phyloP scores from a whole-genome alignment of 1,284 basidiomycete species.

The Leccinum variabile region DNA sequence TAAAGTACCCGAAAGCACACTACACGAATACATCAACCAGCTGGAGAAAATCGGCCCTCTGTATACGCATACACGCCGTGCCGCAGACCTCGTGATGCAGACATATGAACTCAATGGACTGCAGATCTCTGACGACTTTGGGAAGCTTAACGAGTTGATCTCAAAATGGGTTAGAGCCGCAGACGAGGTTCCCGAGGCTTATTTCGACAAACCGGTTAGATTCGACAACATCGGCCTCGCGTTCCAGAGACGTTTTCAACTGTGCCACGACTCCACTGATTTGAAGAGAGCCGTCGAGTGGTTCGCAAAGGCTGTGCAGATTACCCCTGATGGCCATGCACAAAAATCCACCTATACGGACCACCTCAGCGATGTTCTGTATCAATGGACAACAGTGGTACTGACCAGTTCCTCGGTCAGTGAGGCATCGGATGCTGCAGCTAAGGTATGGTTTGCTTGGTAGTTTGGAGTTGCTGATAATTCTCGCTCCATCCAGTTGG shows the following conservation, averaged over 20 bases:
- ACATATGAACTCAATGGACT: not conserved
- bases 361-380: not conserved
- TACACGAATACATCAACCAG: not conserved
- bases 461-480: too few species aligned
- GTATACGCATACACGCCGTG: not conserved
- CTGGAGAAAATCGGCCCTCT: not conserved
- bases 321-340: not conserved
- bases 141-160: slow-evolving; percentile 6
- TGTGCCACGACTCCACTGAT: not conserved
- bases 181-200: not conserved
- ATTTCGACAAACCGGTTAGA: not conserved
- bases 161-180: not conserved
- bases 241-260: slow-evolving; percentile 9
- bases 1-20: not conserved
- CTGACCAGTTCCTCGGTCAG: too few species aligned
- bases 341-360: not conserved
- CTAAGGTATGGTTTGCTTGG: too few species aligned
- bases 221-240: slow-evolving; percentile 9
- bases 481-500: too few species aligned
- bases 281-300: slow-evolving; percentile 3
- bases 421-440: too few species aligned
- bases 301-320: not conserved
- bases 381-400: too few species aligned
- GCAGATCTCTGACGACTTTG: not conserved
- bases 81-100: slow-evolving; percentile 8